Conservation (phyloP, 2,329 filamentous ascomycete species). For the Juglanconis juglandina region DNA sequence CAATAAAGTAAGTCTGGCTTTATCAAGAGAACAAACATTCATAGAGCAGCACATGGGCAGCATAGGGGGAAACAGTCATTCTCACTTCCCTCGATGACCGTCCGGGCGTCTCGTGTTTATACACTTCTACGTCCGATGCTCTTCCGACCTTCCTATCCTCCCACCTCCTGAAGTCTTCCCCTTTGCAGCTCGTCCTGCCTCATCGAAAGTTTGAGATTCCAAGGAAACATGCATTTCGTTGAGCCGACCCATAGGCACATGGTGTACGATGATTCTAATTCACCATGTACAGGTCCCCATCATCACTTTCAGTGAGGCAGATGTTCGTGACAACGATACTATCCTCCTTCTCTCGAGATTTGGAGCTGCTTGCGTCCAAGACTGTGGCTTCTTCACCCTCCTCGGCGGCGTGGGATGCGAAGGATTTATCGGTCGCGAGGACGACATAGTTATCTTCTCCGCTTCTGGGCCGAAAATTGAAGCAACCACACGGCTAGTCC, state of each 20-base stretch:
- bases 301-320: slow-evolving; percentile 5
- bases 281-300: slow-evolving; percentile 1
- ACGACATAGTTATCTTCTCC: slow-evolving; percentile 44
- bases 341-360: slow-evolving; percentile 30
- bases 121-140: background rate
- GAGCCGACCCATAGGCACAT: background rate
- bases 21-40: slow-evolving; percentile 21
- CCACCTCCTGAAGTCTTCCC: too few species aligned
- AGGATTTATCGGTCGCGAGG: slow-evolving; percentile 39
- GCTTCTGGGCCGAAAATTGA: background rate
- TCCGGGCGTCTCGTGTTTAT: background rate
- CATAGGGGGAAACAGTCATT: too few species aligned
- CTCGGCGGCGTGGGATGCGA: slow-evolving; percentile 43
- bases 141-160: too few species aligned
- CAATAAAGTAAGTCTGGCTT: slow-evolving; percentile 32
- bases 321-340: background rate
- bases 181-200: too few species aligned
- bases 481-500: background rate
- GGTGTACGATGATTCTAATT: slow-evolving; percentile 1
- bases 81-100: too few species aligned
- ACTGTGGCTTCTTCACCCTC: slow-evolving; percentile 29
- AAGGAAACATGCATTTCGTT: too few species aligned
- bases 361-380: slow-evolving; percentile 37
- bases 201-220: too few species aligned
- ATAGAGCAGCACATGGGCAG: too few species aligned